Percentiles rank a stretch among this genome's conserved stretches.
These are phyloP conservation scores for Cornus controversa DNA, from an alignment of 148 eudicot species.

Conservation along the genomic window DNA sequence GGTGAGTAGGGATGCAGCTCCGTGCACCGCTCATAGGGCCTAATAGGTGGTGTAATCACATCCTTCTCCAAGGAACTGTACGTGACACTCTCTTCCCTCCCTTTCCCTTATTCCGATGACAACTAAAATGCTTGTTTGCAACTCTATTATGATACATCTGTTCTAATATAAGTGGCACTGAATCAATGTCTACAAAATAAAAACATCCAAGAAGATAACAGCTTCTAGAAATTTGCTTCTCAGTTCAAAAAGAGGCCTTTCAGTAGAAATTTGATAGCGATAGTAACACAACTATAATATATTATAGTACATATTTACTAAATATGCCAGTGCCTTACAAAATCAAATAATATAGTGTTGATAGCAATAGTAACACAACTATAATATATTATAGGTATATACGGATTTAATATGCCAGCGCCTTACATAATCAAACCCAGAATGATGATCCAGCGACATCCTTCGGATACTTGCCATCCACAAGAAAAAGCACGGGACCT, in stretches of 20 bases:
- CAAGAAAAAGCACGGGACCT: conserved; percentile 88
- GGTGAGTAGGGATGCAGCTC: no score
- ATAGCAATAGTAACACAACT: not conserved
- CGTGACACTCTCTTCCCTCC: no score
- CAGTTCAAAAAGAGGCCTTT: not conserved
- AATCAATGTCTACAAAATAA: not conserved
- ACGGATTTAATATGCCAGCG: conserved; percentile 6
- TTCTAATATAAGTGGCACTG: no score
- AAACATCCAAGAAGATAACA: not conserved
- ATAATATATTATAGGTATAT: not conserved
- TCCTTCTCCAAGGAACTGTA: no score
- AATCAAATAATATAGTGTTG: conserved; percentile 43
- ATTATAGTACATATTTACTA: not conserved
- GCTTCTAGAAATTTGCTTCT: not conserved
- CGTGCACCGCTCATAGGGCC: no score
- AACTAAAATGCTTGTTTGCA: no score
- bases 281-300: not conserved
- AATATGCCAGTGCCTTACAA: conserved; percentile 49
- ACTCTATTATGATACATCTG: no score
- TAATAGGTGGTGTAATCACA: no score
- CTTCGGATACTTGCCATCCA: conserved; percentile 65
- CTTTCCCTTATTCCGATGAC: no score
- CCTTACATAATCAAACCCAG: conserved; percentile 91
- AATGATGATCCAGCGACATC: conserved; percentile 78
- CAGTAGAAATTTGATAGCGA: not conserved